phyloP scores from a whole-genome alignment of 2,329 filamentous ascomycete species.

The Sporothrix variecibatus region DNA sequence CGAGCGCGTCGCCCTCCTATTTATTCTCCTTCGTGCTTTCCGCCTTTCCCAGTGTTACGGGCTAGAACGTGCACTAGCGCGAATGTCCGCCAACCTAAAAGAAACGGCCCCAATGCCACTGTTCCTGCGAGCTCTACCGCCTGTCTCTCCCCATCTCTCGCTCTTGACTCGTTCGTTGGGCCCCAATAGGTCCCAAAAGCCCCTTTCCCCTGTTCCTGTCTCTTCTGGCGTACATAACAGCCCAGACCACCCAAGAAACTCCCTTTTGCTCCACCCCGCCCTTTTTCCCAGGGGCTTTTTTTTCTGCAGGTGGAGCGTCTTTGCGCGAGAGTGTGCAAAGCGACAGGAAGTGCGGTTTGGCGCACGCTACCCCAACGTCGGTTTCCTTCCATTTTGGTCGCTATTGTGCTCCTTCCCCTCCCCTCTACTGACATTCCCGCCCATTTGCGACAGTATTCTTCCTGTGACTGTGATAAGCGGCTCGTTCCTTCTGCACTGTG shows the following conservation, averaged over 20 bases:
- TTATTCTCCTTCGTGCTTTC: not conserved
- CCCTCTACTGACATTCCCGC: not conserved
- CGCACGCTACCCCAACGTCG: not conserved
- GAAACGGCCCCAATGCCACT: not conserved
- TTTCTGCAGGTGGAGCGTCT: not conserved
- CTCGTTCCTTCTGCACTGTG: not conserved
- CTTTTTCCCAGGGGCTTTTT: conserved; percentile 14
- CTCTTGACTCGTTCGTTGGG: not conserved
- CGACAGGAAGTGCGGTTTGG: not conserved
- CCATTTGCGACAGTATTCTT: not conserved
- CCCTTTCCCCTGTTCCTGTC: conserved; percentile 6
- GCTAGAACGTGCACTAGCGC: conserved; percentile 16
- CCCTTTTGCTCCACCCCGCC: conserved; percentile 16
- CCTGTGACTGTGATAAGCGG: not conserved
- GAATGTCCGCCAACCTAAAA: not conserved
- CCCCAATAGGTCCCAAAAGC: not conserved
- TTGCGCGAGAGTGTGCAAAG: not conserved
- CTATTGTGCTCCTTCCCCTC: not conserved
- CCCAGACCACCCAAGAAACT: not conserved
- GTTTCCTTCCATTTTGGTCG: not conserved
- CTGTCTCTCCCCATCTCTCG: not conserved
- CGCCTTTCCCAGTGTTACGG: conserved; percentile 1
- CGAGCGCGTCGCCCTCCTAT: not conserved
- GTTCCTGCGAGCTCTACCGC: conserved; percentile 14
- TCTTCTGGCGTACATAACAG: not conserved